Evolutionary conservation across 768 basidiomycete genomes (phyloP).

Genomic region (Fibroporia radiculosa): DNA sequence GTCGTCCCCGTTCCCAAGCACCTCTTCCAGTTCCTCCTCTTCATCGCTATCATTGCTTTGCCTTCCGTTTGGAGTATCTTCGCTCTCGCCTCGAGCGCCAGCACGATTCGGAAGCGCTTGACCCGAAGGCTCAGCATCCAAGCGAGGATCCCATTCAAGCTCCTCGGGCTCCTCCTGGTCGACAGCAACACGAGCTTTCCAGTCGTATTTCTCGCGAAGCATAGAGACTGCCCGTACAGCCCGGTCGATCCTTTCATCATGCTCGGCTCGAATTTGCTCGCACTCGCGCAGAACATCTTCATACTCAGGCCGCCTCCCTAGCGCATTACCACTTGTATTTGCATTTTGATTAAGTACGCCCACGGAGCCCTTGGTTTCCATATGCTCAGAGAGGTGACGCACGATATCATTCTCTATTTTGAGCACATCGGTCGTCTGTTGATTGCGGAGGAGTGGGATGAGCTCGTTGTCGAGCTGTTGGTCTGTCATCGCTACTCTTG

Average conservation of each 20-base stretch:
- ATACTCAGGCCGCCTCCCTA: conserved; percentile 27
- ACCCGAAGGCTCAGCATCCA: conserved; percentile 18
- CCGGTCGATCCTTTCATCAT: conserved; percentile 70
- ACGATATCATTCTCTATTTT: conserved; percentile 66
- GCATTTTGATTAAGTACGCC: conserved; percentile 26
- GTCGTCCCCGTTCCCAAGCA: conserved; percentile 19
- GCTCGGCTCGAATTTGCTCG: conserved; percentile 55
- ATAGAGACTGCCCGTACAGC: conserved; percentile 75
- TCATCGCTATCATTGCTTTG: conserved; percentile 26
- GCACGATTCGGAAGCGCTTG: conserved; percentile 11
- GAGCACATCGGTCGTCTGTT: conserved; percentile 73
- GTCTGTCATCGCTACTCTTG: conserved; percentile 43
- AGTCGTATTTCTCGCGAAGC: conserved; percentile 74
- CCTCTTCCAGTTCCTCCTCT: conserved; percentile 25
- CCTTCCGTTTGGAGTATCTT: conserved; percentile 14
- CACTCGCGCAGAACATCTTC: conserved; percentile 64
- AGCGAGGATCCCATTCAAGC: conserved; percentile 59
- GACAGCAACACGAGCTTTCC: conserved; percentile 75
- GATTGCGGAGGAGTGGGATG: conserved; percentile 67
- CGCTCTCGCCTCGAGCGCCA: conserved; percentile 24
- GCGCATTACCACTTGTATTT: conserved; percentile 24
- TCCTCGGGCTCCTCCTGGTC: conserved; percentile 77
- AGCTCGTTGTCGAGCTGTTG: conserved; percentile 66
- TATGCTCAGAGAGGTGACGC: conserved; percentile 57
- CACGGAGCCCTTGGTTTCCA: conserved; percentile 29